Evolutionary conservation across 257 asterid species (phyloP).

Genomic region (Fraxinus americana): DNA sequence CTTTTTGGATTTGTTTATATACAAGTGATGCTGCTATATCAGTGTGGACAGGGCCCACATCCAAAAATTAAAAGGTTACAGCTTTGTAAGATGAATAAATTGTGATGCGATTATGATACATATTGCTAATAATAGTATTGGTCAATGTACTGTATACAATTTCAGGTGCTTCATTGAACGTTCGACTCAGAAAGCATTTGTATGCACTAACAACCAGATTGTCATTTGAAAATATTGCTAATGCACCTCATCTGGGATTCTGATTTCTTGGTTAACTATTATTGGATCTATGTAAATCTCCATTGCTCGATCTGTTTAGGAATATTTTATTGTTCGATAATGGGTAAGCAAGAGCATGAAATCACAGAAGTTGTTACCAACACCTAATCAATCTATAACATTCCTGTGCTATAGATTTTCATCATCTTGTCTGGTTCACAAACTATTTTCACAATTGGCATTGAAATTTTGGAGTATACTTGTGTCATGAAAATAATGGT

Average conservation of each 20-base stretch:
- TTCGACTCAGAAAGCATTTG: background rate
- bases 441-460: background rate
- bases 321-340: background rate
- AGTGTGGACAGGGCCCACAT: background rate
- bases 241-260: background rate
- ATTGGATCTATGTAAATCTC: background rate
- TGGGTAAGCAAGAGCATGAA: background rate
- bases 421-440: background rate
- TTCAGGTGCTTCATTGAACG: background rate
- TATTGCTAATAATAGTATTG: background rate
- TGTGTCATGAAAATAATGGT: background rate
- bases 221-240: no score
- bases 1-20: background rate
- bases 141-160: background rate
- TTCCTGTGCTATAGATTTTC: background rate
- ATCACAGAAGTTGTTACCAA: background rate
- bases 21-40: constrained; percentile 15
- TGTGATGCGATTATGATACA: background rate
- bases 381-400: background rate
- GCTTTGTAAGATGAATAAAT: background rate
- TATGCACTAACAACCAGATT: no score
- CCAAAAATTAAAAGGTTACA: background rate
- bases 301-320: background rate
- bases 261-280: no score
- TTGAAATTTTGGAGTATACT: constrained; percentile 6